A percentile compares a stretch with the other conserved stretches of the same genome.
Evolutionary conservation across 441 rosid genomes (phyloP).

Genomic region (Hypseocharis bilobata): DNA sequence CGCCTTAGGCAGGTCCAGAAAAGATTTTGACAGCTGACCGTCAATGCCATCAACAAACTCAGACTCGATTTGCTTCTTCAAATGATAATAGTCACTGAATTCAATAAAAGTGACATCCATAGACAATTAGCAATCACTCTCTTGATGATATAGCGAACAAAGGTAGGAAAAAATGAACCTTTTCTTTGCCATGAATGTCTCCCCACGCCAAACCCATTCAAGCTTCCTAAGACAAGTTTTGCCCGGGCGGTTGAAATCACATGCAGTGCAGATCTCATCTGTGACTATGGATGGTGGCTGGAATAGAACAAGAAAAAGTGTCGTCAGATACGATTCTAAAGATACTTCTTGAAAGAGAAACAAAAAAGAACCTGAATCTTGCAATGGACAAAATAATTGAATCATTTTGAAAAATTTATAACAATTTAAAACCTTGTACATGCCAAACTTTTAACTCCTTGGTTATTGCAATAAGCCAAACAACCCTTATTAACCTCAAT

Average conservation of each 20-base stretch:
- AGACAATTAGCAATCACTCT: slow-evolving; percentile 19
- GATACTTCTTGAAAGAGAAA: neutral
- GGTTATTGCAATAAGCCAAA: neutral
- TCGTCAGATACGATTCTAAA: neutral
- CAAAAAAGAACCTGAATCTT: neutral
- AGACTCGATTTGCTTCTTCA: slow-evolving; percentile 93
- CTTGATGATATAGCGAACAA: slow-evolving; percentile 12
- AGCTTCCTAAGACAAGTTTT: slow-evolving; percentile 91
- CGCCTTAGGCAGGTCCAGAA: slow-evolving; percentile 74
- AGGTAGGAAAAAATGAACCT: slow-evolving; percentile 39
- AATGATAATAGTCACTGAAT: slow-evolving; percentile 83
- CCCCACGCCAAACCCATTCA: slow-evolving; percentile 99
- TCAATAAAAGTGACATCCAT: slow-evolving; percentile 19
- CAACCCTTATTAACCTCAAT: neutral
- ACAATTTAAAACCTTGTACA: neutral
- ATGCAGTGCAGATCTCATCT: slow-evolving; percentile 89
- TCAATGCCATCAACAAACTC: slow-evolving; percentile 65
- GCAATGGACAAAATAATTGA: neutral
- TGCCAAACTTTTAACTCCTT: neutral
- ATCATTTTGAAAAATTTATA: neutral
- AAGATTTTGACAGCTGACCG: slow-evolving; percentile 60
- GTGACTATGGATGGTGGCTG: slow-evolving; percentile 96
- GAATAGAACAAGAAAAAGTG: slow-evolving; percentile 27
- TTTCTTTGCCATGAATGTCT: slow-evolving; percentile 75
- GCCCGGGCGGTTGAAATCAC: slow-evolving; percentile 95